phyloP scores from a whole-genome alignment of 2,329 filamentous ascomycete genomes.

The Botrytis pseudocinerea region DNA sequence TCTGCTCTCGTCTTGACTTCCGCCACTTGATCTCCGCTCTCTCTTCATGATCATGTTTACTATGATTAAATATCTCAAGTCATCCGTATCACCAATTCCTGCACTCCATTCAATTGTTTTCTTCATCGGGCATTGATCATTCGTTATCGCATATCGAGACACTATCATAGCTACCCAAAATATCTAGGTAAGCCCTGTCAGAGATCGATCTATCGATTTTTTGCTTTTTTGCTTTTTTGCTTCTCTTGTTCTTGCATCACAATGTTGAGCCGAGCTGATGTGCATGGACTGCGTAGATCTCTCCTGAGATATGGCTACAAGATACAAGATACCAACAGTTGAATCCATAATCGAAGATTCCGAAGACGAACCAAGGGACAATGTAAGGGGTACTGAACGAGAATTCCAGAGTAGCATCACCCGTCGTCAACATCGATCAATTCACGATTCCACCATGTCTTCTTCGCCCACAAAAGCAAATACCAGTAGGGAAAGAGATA shows the following conservation, averaged over 20 bases:
- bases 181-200: slow-evolving; percentile 31
- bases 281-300: slow-evolving; percentile 13
- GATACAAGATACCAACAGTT: slow-evolving; percentile 35
- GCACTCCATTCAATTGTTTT: slow-evolving; percentile 21
- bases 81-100: slow-evolving; percentile 12
- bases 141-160: slow-evolving; percentile 26
- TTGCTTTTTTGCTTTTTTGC: slow-evolving; percentile 1
- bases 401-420: slow-evolving; percentile 24
- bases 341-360: slow-evolving; percentile 38
- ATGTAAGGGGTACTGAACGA: slow-evolving; percentile 28
- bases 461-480: slow-evolving; percentile 32
- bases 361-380: slow-evolving; percentile 35
- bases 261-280: slow-evolving; percentile 26
- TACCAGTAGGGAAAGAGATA: slow-evolving; percentile 33
- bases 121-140: slow-evolving; percentile 27
- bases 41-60: slow-evolving; percentile 17
- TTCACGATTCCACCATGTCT: slow-evolving; percentile 29
- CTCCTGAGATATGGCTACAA: slow-evolving; percentile 33
- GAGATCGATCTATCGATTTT: slow-evolving; percentile 19
- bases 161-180: slow-evolving; percentile 29
- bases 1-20: not conserved
- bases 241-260: slow-evolving; percentile 7
- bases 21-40: not conserved
- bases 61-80: not conserved
- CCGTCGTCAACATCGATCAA: slow-evolving; percentile 25